Conservation (phyloP, 1,139 yeast species). For the Nakaseomyces nivariensis region DNA sequence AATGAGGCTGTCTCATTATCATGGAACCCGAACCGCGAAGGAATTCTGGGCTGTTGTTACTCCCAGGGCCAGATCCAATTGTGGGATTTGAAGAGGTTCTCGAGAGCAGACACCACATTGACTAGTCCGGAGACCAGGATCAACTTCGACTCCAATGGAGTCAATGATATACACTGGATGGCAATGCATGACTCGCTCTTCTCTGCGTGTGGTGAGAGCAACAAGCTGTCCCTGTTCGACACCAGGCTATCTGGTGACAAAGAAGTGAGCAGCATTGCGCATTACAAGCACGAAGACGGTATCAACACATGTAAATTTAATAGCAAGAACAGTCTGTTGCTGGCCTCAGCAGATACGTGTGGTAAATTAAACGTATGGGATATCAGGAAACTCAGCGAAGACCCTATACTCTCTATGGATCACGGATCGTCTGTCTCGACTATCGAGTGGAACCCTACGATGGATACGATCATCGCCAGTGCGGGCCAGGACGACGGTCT, state of each 20-base stretch:
- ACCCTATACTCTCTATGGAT: conserved; percentile 26
- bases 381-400: conserved; percentile 37
- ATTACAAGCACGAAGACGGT: conserved; percentile 35
- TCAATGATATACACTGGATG: conserved; percentile 56
- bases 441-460: conserved; percentile 69
- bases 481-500: conserved; percentile 59
- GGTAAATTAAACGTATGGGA: conserved; percentile 64
- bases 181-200: conserved; percentile 49
- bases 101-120: conserved; percentile 14
- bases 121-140: conserved; percentile 8
- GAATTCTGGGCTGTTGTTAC: conserved; percentile 47
- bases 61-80: conserved; percentile 49
- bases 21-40: conserved; percentile 48
- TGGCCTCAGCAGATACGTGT: conserved; percentile 63
- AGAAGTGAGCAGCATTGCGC: conserved; percentile 14
- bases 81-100: conserved; percentile 39
- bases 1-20: conserved; percentile 24
- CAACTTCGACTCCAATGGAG: conserved; percentile 32
- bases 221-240: conserved; percentile 42
- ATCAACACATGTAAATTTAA: conserved; percentile 62
- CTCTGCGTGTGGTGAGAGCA: conserved; percentile 49
- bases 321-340: conserved; percentile 41
- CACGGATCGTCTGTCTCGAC: conserved; percentile 60
- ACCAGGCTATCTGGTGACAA: conserved; percentile 29
- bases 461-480: conserved; percentile 53